A percentile compares a stretch with the other conserved stretches of the same genome.
Evolutionary conservation across 345 rosid species (phyloP).

Genomic region (Hypericum perforatum): DNA sequence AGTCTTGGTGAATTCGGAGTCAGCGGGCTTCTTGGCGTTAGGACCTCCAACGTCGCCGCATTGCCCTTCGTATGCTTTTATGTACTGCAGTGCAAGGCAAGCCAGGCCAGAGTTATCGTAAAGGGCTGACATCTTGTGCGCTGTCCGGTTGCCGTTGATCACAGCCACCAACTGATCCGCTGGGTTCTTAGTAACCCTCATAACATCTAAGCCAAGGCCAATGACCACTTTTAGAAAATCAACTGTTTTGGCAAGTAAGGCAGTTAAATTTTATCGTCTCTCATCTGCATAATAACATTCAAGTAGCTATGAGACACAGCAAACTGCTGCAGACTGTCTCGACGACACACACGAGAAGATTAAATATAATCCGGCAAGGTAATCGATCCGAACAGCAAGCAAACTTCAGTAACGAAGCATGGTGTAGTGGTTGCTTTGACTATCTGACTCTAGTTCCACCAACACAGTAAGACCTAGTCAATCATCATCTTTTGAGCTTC

Average conservation of each 20-base stretch:
- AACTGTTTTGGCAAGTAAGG: too few species aligned
- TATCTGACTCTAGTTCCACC: too few species aligned
- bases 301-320: background rate
- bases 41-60: slow-evolving; percentile 51
- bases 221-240: background rate
- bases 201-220: slow-evolving; percentile 16
- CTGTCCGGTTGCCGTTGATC: slow-evolving; percentile 45
- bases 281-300: background rate
- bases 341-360: too few species aligned
- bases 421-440: too few species aligned
- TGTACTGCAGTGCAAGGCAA: slow-evolving; percentile 66
- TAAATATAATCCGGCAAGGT: too few species aligned
- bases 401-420: too few species aligned
- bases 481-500: too few species aligned
- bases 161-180: slow-evolving; percentile 50
- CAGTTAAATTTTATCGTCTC: too few species aligned
- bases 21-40: slow-evolving; percentile 56
- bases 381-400: too few species aligned
- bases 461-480: too few species aligned
- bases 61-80: slow-evolving; percentile 58
- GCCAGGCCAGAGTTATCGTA: slow-evolving; percentile 49
- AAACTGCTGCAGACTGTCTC: background rate
- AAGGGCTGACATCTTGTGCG: slow-evolving; percentile 39
- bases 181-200: slow-evolving; percentile 50
- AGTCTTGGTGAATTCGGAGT: slow-evolving; percentile 37